Evolutionary conservation across 2,329 filamentous ascomycete genomes (phyloP).

Genomic region (Epichloe elymi): DNA sequence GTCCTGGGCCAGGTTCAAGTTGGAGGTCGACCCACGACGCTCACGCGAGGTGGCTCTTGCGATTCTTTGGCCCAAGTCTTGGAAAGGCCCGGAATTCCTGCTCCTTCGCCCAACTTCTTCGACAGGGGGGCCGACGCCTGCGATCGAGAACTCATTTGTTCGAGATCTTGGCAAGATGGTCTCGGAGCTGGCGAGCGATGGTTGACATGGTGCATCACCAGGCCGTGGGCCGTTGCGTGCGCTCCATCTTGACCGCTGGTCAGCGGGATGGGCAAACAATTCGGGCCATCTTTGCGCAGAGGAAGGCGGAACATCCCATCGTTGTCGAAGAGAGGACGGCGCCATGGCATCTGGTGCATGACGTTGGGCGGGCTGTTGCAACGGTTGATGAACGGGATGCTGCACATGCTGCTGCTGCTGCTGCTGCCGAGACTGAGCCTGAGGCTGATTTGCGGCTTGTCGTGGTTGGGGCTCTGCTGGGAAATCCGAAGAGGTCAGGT

Average conservation of each 20-base stretch:
- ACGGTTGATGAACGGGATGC: not conserved
- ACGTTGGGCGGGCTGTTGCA: not conserved
- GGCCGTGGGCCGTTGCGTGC: slow-evolving; percentile 8
- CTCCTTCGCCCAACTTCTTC: slow-evolving; percentile 24
- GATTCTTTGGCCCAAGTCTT: slow-evolving; percentile 34
- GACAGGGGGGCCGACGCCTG: slow-evolving; percentile 22
- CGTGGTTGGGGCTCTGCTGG: slow-evolving; percentile 11
- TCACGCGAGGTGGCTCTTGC: slow-evolving; percentile 20
- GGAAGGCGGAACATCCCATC: slow-evolving; percentile 33
- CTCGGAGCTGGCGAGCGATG: slow-evolving; percentile 8
- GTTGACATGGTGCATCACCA: slow-evolving; percentile 7
- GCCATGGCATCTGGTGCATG: not conserved
- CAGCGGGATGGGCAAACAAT: slow-evolving; percentile 24
- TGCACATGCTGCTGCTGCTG: not conserved
- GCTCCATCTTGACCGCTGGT: slow-evolving; percentile 2
- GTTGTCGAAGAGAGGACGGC: not conserved
- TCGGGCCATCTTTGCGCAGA: slow-evolving; percentile 36
- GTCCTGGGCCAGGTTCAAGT: slow-evolving; percentile 9
- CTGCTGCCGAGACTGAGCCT: not conserved
- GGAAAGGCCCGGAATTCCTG: slow-evolving; percentile 34
- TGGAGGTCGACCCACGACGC: slow-evolving; percentile 13
- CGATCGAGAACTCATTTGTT: slow-evolving; percentile 24
- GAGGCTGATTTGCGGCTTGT: not conserved
- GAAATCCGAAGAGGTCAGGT: slow-evolving; percentile 12
- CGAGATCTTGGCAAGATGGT: slow-evolving; percentile 26